These are phyloP conservation scores for Amauroascus verrucosus DNA, from an alignment of 2,329 filamentous ascomycete genomes.

Conservation along the genomic window DNA sequence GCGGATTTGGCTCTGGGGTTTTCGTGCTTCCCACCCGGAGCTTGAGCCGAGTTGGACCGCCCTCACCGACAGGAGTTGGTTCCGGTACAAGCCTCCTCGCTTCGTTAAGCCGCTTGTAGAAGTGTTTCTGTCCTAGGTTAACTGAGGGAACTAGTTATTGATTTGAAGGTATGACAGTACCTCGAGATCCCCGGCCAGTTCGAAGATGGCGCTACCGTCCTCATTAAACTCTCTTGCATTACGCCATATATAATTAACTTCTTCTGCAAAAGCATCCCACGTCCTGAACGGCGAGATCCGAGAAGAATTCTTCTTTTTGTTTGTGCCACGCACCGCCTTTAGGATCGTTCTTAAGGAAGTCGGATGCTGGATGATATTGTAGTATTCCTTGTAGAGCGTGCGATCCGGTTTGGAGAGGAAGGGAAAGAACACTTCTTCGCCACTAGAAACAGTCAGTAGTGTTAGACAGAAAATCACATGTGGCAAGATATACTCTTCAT, in stretches of 20 bases:
- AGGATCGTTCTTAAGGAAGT: conserved; percentile 67
- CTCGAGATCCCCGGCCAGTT: conserved; percentile 68
- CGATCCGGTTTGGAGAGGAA: conserved; percentile 71
- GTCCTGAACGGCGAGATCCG: conserved; percentile 61
- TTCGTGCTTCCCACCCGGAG: conserved; percentile 52
- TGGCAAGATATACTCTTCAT: conserved; percentile 48
- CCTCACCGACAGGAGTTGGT: conserved; percentile 34
- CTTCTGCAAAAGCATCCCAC: conserved; percentile 73
- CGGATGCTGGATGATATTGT: conserved; percentile 69
- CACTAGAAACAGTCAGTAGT: conserved; percentile 29
- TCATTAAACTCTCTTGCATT: conserved; percentile 89
- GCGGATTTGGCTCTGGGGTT: conserved; percentile 37
- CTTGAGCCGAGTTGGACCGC: conserved; percentile 62
- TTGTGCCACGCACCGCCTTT: conserved; percentile 63
- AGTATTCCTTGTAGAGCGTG: conserved; percentile 67
- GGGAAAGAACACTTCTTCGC: conserved; percentile 59
- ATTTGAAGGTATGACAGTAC: conserved; percentile 40
- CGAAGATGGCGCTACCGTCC: conserved; percentile 75
- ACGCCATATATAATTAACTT: conserved; percentile 69
- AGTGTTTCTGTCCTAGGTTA: conserved; percentile 47
- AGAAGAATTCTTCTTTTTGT: conserved; percentile 54
- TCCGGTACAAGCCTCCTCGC: conserved; percentile 64
- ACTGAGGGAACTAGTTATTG: neutral
- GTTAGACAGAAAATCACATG: conserved; percentile 13
- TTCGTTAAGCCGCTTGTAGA: conserved; percentile 56